Base-by-base conservation (phyloP, 306 rosid species). In the Vigna unguiculata region DNA sequence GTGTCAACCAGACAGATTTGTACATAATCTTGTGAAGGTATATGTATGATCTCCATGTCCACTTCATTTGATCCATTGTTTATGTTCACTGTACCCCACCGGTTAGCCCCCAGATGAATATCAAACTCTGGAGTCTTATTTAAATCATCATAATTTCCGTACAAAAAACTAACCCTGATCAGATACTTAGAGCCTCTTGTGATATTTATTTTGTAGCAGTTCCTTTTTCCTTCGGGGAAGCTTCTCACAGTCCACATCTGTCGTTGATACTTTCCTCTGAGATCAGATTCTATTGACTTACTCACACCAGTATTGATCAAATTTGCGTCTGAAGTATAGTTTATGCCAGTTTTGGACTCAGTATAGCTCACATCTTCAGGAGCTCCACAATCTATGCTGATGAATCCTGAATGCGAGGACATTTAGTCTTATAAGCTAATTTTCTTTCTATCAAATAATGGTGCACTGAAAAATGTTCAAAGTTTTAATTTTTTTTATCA, bases 331-430 rank as follows among this genome's bases (percentile, higher is more conserved):
- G 90, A 86, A 28, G 74, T 78, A 79, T 86, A 88, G 7, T 75
- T 14, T 57, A 88, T 54, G 24, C 69, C 73, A 5, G 81, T 55
- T 0, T 5, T 40, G 22, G 16, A 2, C 47, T 80, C 87, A 2
- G 83, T 60, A 19, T 78, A 84, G 81, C 1, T 82, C 3, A 66
- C 49, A 3, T 36, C 60, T 13, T 62, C 38, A 17, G 81, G 78
- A n/a, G 12, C 38, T 24, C 90, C 90, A 32, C 88, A 88, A 17
- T 76, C 89, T 62, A 86, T 57, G 88, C 82, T 89, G 52, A 86
- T 82, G 83, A 84, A 86, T 45, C 76, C 90, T 88, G 57, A 2
- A 22, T 16, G 40, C n/a, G n/a, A n/a, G 19, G 11, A 11, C 3
- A 38, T 45, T 28, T 2, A 51, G 2, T 8, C 69, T n/a, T 62